Percentiles rank a stretch among this genome's conserved stretches.
Evolutionary conservation across 345 rosid species (phyloP).

Genomic region (Jatropha curcas): DNA sequence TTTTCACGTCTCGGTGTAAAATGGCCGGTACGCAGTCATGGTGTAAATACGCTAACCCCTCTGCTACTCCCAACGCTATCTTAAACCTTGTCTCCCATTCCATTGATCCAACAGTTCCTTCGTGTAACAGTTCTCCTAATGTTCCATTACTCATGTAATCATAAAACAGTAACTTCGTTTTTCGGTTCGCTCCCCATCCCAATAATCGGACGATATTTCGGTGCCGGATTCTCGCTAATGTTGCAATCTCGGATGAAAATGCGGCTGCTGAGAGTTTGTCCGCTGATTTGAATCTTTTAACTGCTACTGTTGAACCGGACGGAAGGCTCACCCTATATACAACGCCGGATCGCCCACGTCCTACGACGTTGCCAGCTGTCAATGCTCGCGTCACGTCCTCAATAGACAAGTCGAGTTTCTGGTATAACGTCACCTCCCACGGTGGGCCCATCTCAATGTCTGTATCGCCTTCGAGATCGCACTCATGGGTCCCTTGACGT

Average conservation of each 20-base stretch:
- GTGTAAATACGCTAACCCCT: constrained; percentile 79
- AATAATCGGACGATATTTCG: constrained; percentile 75
- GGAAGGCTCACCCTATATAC: constrained; percentile 61
- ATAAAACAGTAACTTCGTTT: constrained; percentile 63
- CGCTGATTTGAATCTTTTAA: constrained; percentile 56
- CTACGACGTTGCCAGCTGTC: constrained; percentile 61
- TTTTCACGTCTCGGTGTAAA: constrained; percentile 84
- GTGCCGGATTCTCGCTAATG: constrained; percentile 82
- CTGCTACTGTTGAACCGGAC: constrained; percentile 63
- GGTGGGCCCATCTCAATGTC: constrained; percentile 68
- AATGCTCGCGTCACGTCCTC: constrained; percentile 53
- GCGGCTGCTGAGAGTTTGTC: constrained; percentile 56
- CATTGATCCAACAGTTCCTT: constrained; percentile 30
- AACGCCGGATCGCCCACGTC: constrained; percentile 77
- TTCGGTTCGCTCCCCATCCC: constrained; percentile 81
- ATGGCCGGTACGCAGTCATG: constrained; percentile 84
- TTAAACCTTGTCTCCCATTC: constrained; percentile 75
- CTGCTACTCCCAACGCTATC: constrained; percentile 73
- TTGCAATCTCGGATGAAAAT: constrained; percentile 72
- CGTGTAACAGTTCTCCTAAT: constrained; percentile 59
- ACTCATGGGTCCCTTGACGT: constrained; percentile 32
- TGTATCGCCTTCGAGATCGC: constrained; percentile 34
- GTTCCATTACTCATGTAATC: constrained; percentile 75
- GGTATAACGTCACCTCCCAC: constrained; percentile 83
- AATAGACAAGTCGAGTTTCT: constrained; percentile 76